Base-by-base conservation (phyloP, 176 grass and related monocot genomes). In the Ananas comosus region DNA sequence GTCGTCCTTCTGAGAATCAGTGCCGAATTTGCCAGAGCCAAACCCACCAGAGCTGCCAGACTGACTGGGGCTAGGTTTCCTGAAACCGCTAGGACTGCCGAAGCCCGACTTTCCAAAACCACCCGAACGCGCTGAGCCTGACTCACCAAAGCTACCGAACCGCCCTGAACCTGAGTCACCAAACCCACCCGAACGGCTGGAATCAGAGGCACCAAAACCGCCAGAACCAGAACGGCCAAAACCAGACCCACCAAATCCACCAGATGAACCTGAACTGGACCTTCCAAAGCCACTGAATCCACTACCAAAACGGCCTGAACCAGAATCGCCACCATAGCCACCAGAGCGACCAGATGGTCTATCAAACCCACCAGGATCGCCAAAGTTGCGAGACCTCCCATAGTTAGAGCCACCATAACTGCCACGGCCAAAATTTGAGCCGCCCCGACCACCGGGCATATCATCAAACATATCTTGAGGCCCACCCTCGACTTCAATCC, bases 381-480 rank as follows among this genome's bases (percentile, higher is more conserved):
- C 77, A 78, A 79, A 87, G 27, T 77, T 56, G 9, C 51, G 64
- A 50, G 85, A 88, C 24, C 73, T 68, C 25, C 72, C 70, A 63
- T 72, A 77, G 19, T 70, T 54, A 14, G 76, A 83, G 65, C 74
- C 85, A 69, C 77, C 80, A 78, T 63, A 74, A 23, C 63, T 80
- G 13, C 69, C 81, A 11, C 28, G 80, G 66, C 79, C 27, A 2
- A 83, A 85, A 76, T 84, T 61, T 57, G 85, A 81, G 58, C 86
- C 73, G 64, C 83, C 78, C 12, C 87, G 83, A 65, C 53, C 74
- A 51, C 86, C 87, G 63, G 78, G 80, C 83, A 49, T 81, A 29
- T 68, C 72, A 83, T 80, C 85, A 77, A 89, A 89, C 81, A 89
- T 76, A 50, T 89, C 88, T 57, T 82, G 68, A 53, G 79, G 79